Evolutionary conservation across 1,139 yeast genomes (phyloP), one percentile per base, ranked within the genome.

Genomic region (Arxiozyma slooffiae): DNA sequence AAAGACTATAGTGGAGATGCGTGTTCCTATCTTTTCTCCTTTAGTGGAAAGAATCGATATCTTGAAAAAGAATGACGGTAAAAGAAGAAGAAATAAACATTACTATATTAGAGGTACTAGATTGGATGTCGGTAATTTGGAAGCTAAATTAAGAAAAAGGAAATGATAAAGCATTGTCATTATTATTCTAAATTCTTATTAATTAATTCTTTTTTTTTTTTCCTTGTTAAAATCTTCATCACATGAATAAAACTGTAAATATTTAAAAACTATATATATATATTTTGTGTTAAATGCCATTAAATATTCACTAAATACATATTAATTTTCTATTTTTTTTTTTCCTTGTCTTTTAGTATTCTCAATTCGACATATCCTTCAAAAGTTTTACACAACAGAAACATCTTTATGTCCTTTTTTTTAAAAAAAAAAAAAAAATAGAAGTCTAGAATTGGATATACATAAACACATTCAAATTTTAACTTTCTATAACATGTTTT

Each of bases 61-160:
- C 39, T 68, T 89, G 57, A 77, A 85, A 68, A 82, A 81, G 67
- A 90, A 95, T 26, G 74, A 76, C 58, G 63, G 66, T 36, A 76
- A 75, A 63, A 82, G 85, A 70, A 78, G 81, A 74, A 74, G 95
- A 78, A 79, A 80, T 70, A 88, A 86, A 74, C 92, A 87, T 59
- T 88, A 82, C 74, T 89, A 86, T 69, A 85, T 89, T 64, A 83
- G 96, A 71, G 84, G 80, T 68, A 77, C 87, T 57, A 82, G 82
- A 69, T 72, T 83, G 69, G 97, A 89, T 68, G 96, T 87, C 44
- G 85, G 83, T 54, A 92, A 85, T 63, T 72, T 84, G 54, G 92
- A 84, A 54, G 68, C 74, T 23, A 61, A 65, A 50, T 52, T 68
- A 55, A 69, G 68, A 56, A 68, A 65, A 52, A 62, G 56, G 46